Evolutionary conservation across 306 rosid genomes (phyloP).

Genomic region (Prunus padus): DNA sequence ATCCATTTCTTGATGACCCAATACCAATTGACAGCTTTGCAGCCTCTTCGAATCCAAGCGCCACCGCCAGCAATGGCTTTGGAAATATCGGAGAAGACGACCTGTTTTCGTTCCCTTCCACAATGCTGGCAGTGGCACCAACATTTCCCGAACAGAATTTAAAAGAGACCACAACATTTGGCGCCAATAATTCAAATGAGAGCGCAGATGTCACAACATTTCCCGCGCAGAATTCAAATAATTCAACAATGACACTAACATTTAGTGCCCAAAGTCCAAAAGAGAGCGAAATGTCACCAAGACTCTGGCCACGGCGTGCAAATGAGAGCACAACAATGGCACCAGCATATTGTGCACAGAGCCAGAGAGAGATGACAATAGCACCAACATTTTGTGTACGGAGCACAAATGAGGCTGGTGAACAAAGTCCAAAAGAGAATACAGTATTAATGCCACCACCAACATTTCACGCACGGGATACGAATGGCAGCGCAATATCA

Average conservation of each 20-base stretch:
- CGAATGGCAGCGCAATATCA: not conserved
- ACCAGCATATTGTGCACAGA: slow-evolving; percentile 16
- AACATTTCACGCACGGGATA: not conserved
- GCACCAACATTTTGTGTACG: not conserved
- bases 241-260: slow-evolving; percentile 12
- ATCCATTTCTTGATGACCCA: slow-evolving; percentile 66
- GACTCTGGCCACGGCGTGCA: slow-evolving; percentile 16
- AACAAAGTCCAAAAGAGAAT: not conserved
- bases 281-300: slow-evolving; percentile 22
- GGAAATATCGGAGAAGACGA: not conserved
- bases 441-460: not conserved
- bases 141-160: not conserved
- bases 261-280: not conserved
- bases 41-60: not conserved
- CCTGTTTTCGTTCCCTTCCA: slow-evolving; percentile 18
- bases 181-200: not conserved
- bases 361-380: not conserved
- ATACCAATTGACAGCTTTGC: not conserved
- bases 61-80: not conserved
- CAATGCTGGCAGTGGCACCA: slow-evolving; percentile 10
- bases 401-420: not conserved
- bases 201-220: not conserved
- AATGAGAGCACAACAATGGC: not conserved
- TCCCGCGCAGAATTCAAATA: not conserved
- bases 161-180: not conserved